phyloP scores from a whole-genome alignment of 225 moss, liverwort and hornwort genomes.

The Ulota crispa region DNA sequence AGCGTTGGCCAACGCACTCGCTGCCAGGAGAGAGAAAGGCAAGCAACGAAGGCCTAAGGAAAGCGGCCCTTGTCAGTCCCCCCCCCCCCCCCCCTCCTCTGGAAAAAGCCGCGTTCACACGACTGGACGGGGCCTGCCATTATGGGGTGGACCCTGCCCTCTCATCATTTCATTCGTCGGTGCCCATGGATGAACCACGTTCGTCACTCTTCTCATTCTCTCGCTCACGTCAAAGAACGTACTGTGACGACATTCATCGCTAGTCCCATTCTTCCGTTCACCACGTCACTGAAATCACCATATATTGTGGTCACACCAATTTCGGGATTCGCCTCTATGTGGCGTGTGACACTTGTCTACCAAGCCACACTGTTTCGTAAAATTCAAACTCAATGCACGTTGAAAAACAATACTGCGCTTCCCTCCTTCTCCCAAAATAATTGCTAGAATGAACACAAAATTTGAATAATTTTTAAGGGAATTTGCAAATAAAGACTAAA shows the following conservation, averaged over 20 bases:
- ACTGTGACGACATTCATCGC: neutral
- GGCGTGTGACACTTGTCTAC: too few relatives aligned
- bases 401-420: too few relatives aligned
- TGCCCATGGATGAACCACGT: neutral
- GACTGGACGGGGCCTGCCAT: neutral
- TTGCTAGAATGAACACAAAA: too few relatives aligned
- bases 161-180: conserved; percentile 23
- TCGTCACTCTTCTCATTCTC: neutral
- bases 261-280: neutral
- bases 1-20: neutral
- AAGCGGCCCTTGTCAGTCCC: conserved; percentile 42
- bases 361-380: too few relatives aligned
- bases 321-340: too few relatives aligned
- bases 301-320: neutral
- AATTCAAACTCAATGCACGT: too few relatives aligned
- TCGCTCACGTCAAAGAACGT: neutral
- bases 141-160: conserved; percentile 28
- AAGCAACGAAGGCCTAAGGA: conserved; percentile 32
- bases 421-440: too few relatives aligned
- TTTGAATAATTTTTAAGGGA: too few relatives aligned
- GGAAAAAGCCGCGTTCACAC: conserved; percentile 42
- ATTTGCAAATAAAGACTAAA: too few relatives aligned
- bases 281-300: neutral
- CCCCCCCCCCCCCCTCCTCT: neutral
- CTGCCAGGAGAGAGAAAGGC: neutral